Evolutionary conservation across 495 filamentous ascomycete genomes (phyloP).

Genomic region (Daldinia grandis): DNA sequence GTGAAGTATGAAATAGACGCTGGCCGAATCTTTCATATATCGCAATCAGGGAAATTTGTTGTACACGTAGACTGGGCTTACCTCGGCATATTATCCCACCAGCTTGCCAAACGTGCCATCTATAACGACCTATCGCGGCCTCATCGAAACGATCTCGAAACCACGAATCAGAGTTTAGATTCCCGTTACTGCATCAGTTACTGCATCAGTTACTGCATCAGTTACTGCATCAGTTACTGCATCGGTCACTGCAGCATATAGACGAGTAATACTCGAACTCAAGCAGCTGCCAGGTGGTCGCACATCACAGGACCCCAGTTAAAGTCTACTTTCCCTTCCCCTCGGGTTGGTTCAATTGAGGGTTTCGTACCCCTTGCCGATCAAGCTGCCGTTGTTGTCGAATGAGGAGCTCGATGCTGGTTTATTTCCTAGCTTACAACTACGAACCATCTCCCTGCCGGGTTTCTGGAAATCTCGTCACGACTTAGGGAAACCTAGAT

Average conservation of each 20-base stretch:
- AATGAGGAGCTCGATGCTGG: constrained; percentile 28
- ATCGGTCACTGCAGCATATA: constrained; percentile 10
- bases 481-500: constrained; percentile 23
- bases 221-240: constrained; percentile 11
- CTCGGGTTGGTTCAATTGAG: constrained; percentile 18
- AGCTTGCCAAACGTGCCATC: constrained; percentile 15
- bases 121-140: constrained; percentile 18
- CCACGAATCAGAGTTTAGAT: constrained; percentile 21
- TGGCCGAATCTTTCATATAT: constrained; percentile 14
- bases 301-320: constrained; percentile 25
- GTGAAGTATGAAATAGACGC: constrained; percentile 28
- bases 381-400: background rate
- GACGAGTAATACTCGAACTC: background rate
- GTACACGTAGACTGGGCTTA: constrained; percentile 14
- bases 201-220: background rate
- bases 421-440: constrained; percentile 12
- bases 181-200: background rate
- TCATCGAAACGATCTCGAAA: constrained; percentile 21
- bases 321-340: constrained; percentile 18
- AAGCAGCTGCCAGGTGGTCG: constrained; percentile 28
- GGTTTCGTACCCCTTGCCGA: constrained; percentile 17
- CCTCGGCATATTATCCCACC: constrained; percentile 26
- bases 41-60: constrained; percentile 10
- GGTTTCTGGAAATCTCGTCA: constrained; percentile 7
- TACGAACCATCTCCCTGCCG: background rate